These are phyloP conservation scores for Sporothrix pseudoabietina DNA, from an alignment of 2,329 filamentous ascomycete species.

Conservation along the genomic window DNA sequence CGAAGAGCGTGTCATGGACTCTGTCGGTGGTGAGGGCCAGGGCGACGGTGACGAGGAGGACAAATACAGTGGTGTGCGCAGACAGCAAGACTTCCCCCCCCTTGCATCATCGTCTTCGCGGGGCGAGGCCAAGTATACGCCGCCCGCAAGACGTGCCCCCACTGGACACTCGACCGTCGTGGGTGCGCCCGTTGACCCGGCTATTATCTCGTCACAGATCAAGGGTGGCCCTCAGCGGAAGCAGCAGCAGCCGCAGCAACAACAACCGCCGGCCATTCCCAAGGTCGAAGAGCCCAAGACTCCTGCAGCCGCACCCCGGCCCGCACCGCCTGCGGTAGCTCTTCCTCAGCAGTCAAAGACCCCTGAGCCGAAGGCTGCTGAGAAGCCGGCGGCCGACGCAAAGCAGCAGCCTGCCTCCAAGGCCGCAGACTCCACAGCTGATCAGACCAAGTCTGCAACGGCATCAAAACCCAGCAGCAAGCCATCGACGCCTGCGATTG, in stretches of 20 bases:
- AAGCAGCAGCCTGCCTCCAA: constrained; percentile 24
- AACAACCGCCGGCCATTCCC: constrained; percentile 41
- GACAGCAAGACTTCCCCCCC: constrained; percentile 70
- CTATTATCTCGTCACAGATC: constrained; percentile 87
- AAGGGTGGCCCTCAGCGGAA: constrained; percentile 47
- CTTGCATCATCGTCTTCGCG: constrained; percentile 50
- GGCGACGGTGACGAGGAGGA: constrained; percentile 82
- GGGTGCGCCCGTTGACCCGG: constrained; percentile 79
- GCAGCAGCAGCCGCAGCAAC: constrained; percentile 34
- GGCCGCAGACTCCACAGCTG: background rate
- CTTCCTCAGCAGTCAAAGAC: constrained; percentile 40
- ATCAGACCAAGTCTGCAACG: constrained; percentile 7
- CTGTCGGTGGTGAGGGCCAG: constrained; percentile 63
- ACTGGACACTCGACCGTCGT: constrained; percentile 71
- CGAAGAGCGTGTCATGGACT: constrained; percentile 80
- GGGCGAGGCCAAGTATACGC: constrained; percentile 76
- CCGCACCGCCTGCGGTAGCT: constrained; percentile 38
- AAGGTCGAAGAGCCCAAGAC: constrained; percentile 45
- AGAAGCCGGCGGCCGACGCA: constrained; percentile 37
- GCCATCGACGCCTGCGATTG: constrained; percentile 9
- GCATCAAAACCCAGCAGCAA: constrained; percentile 18
- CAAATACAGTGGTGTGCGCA: constrained; percentile 88
- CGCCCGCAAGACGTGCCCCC: constrained; percentile 82
- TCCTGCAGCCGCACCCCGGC: constrained; percentile 29
- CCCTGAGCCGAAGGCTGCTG: constrained; percentile 41